Conservation (phyloP, 2,329 filamentous ascomycete species). For the Colletotrichum sp. region DNA sequence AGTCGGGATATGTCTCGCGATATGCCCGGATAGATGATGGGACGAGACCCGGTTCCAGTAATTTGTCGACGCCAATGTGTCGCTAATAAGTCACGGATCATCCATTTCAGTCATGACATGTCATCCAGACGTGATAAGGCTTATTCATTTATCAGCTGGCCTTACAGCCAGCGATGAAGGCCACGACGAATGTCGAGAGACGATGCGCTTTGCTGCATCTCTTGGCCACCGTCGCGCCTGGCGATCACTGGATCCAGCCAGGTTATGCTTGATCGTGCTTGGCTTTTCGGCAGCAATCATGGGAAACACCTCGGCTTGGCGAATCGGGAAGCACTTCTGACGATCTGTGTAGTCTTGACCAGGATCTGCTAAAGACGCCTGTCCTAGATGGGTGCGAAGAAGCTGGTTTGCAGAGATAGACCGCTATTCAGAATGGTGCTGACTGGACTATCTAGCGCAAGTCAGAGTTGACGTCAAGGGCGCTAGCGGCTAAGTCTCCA, state of each 20-base stretch:
- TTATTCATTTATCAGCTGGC: background rate
- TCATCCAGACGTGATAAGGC: background rate
- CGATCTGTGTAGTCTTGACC: background rate
- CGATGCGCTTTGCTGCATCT: background rate
- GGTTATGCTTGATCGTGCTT: background rate
- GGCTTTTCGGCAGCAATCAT: background rate
- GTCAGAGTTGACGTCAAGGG: background rate
- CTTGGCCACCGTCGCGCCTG: background rate
- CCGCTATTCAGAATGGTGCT: background rate
- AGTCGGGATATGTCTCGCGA: background rate
- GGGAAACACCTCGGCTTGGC: background rate
- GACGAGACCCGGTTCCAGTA: background rate
- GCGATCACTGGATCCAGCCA: background rate
- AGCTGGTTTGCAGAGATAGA: background rate
- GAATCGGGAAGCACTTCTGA: background rate
- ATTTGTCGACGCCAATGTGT: background rate
- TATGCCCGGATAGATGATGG: background rate
- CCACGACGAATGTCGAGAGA: background rate
- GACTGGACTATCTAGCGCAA: background rate
- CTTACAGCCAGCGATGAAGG: background rate
- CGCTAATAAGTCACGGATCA: background rate
- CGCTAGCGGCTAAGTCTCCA: conserved; percentile 4
- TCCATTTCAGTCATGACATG: background rate
- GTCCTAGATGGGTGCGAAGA: background rate
- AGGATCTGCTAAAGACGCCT: background rate